phyloP scores from a whole-genome alignment of 140 eudicot species.

The Flaveria floridana region DNA sequence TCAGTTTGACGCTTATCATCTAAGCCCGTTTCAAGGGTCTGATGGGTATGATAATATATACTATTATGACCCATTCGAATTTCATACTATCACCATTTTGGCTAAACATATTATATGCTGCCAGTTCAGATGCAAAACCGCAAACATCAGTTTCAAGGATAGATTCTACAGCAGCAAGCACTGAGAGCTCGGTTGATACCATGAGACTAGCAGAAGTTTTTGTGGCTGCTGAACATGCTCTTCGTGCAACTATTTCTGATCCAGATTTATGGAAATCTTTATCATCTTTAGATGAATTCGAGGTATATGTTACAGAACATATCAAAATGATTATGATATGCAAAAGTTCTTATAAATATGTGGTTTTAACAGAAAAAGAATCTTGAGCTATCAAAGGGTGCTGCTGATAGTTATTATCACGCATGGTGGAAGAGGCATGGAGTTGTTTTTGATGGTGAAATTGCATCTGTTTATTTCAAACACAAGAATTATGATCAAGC shows the following conservation, averaged over 20 bases:
- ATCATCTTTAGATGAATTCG: conserved; percentile 74
- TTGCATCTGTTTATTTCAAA: conserved; percentile 72
- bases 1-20: conserved; percentile 71
- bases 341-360: background rate
- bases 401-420: conserved; percentile 79
- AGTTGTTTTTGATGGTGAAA: conserved; percentile 96
- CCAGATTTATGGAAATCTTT: conserved; percentile 66
- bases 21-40: conserved; percentile 55
- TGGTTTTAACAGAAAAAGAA: conserved; percentile 56
- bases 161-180: conserved; percentile 27
- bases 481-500: conserved; percentile 77
- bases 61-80: background rate
- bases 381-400: conserved; percentile 82
- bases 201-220: conserved; percentile 69
- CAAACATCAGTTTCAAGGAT: conserved; percentile 40
- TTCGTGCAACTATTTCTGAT: conserved; percentile 65
- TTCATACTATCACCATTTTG: background rate
- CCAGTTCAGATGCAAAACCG: conserved; percentile 59
- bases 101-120: conserved; percentile 28
- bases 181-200: conserved; percentile 45
- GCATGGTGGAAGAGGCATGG: conserved; percentile 99
- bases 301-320: conserved; percentile 45
- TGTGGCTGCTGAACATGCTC: conserved; percentile 91
- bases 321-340: background rate
- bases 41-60: conserved; percentile 16